Base-by-base conservation (phyloP, 305 asterid genomes). In the Fraxinus sp. region DNA sequence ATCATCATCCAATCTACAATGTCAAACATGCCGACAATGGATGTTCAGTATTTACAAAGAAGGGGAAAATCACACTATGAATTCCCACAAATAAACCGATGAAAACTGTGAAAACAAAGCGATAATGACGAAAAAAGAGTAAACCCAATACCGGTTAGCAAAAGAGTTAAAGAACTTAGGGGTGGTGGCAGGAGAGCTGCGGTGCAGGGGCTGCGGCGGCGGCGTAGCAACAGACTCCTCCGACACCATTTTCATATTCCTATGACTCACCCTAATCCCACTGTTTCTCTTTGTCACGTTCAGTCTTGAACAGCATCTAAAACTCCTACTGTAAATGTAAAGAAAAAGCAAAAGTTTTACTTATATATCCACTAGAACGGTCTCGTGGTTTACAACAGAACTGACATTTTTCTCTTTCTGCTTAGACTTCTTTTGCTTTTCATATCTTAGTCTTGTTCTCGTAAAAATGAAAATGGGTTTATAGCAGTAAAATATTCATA, bases 111-210 rank as follows among this genome's bases (percentile, higher is more conserved):
- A 70, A 76, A 72, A 18, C 8, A 3, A 33, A 46, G 14, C 20
- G 37, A 39, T 32, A 52, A 2, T 5, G 7, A 68, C 49, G 28
- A 76, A 26, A 76, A 68, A 41, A 24, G 62, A 57, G 22, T 74
- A 24, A 18, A 37, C 32, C 5, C 78, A 22, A 64, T 81, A 89
- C 92, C 92, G 88, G 87, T 87, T 87, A 82, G 92, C 88, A 73
- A 89, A 89, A 64, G 92, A 78, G 84, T 87, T 89, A n/a, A 87
- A 86, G 86, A 87, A 87, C 64, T 86, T 87, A 57, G 90, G 86
- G 28, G 89, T 64, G 81, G 85, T 22, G 79, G 87, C 37, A 44
- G 82, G 84, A 18, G 86, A 74, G 44, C 59, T 74, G 52, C 4
- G 79, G 68, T 5, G 77, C 0, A 44, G 83, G 32, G 32, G 71